Percentiles rank a stretch among this genome's conserved stretches.
Evolutionary conservation across 768 basidiomycete species (phyloP).

Genomic region (Strobilomyces dryophilus): DNA sequence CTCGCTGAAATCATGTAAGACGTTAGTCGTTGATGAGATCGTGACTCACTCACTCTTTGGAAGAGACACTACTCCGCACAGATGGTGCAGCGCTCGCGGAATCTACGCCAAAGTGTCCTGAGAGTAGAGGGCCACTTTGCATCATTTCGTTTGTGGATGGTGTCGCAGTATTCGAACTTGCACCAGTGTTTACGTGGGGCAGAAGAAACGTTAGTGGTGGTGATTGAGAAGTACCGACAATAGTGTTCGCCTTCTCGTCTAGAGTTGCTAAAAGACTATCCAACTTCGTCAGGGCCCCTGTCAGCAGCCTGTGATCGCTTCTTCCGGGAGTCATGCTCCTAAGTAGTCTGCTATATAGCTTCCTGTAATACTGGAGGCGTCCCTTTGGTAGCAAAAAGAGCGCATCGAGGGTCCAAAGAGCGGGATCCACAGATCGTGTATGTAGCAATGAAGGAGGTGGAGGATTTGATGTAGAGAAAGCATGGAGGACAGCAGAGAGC

Average conservation of each 20-base stretch:
- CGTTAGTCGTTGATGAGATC: background rate
- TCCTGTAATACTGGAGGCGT: conserved; percentile 88
- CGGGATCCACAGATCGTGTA: conserved; percentile 32
- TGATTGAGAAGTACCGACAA: conserved; percentile 8
- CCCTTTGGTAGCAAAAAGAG: conserved; percentile 84
- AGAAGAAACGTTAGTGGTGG: background rate
- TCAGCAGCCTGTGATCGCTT: conserved; percentile 79
- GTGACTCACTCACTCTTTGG: conserved; percentile 52
- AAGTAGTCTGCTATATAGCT: conserved; percentile 79
- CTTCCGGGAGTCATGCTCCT: conserved; percentile 83
- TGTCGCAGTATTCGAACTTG: background rate
- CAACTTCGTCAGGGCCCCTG: conserved; percentile 77
- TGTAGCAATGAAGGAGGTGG: conserved; percentile 44
- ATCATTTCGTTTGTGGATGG: background rate
- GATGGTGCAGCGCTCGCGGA: conserved; percentile 49
- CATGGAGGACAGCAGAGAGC: conserved; percentile 59
- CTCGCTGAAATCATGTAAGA: conserved; percentile 38
- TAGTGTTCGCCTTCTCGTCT: conserved; percentile 51
- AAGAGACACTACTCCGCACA: conserved; percentile 46
- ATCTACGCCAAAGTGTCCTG: conserved; percentile 20
- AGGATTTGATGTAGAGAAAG: conserved; percentile 64
- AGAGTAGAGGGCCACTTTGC: conserved; percentile 9
- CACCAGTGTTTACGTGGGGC: background rate
- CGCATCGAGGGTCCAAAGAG: conserved; percentile 78
- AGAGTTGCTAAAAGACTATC: conserved; percentile 66